phyloP scores from a whole-genome alignment of 352 stramenopile species.

The Phytophthora quininea region DNA sequence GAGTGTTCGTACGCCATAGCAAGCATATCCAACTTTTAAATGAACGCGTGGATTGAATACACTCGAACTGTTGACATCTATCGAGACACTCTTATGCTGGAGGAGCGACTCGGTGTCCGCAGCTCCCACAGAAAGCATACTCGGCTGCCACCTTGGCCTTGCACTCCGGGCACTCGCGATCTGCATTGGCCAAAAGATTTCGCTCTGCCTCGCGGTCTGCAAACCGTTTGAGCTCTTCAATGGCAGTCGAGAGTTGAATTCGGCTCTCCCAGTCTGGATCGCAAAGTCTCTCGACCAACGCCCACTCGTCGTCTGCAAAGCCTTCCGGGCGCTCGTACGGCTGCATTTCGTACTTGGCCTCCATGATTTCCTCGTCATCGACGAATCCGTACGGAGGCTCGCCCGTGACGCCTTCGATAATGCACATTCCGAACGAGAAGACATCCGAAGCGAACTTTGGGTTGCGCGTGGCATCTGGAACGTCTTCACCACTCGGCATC shows the following conservation, averaged over 20 bases:
- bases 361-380: constrained; percentile 34
- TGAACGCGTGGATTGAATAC: constrained; percentile 21
- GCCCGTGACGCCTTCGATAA: constrained; percentile 35
- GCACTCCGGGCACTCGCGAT: constrained; percentile 26
- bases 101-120: constrained; percentile 21
- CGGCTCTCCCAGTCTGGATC: constrained; percentile 26
- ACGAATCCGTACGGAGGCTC: constrained; percentile 31
- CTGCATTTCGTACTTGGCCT: constrained; percentile 21
- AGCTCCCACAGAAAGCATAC: neutral
- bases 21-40: constrained; percentile 23
- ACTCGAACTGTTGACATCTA: neutral
- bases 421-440: constrained; percentile 51
- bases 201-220: constrained; percentile 25
- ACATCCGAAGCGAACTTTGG: constrained; percentile 47
- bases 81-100: too few species aligned
- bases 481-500: constrained; percentile 15
- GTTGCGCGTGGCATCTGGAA: constrained; percentile 21
- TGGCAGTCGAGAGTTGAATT: constrained; percentile 14
- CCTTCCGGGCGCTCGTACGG: constrained; percentile 25
- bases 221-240: constrained; percentile 25
- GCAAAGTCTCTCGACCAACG: constrained; percentile 20
- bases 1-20: too few species aligned
- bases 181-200: constrained; percentile 23
- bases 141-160: neutral
- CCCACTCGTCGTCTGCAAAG: constrained; percentile 31